phyloP scores from a whole-genome alignment of 148 eudicot genomes.

The Arctostaphylos glauca region DNA sequence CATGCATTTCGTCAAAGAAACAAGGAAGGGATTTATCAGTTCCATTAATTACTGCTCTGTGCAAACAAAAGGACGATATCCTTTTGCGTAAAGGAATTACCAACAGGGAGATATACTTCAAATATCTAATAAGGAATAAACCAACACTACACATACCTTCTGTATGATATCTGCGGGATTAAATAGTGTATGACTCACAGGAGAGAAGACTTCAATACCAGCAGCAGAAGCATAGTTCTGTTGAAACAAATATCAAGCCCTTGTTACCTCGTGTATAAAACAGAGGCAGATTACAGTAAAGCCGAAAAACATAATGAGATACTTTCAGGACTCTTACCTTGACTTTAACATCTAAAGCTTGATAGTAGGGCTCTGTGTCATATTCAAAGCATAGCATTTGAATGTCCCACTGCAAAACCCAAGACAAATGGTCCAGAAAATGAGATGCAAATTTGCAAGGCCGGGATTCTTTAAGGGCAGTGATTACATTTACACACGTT shows the following conservation, averaged over 20 bases:
- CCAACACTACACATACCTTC: conserved; percentile 48
- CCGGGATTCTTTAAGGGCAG: neutral
- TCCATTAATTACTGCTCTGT: neutral
- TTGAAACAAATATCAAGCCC: conserved; percentile 11
- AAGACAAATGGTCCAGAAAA: neutral
- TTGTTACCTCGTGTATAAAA: neutral
- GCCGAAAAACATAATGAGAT: neutral
- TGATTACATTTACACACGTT: neutral
- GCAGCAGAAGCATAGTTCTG: conserved; percentile 60
- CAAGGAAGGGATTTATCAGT: neutral
- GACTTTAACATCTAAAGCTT: conserved; percentile 66
- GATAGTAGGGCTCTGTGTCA: conserved; percentile 91
- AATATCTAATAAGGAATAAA: conserved; percentile 5
- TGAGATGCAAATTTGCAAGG: neutral
- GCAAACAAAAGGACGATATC: neutral
- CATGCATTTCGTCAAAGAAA: neutral
- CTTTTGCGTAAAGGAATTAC: neutral
- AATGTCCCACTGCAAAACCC: conserved; percentile 72
- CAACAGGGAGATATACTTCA: neutral
- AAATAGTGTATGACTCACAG: conserved; percentile 89
- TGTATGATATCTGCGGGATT: conserved; percentile 73
- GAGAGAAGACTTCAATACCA: conserved; percentile 76
- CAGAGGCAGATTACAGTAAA: neutral
- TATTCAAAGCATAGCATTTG: conserved; percentile 81
- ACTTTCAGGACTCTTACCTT: conserved; percentile 39